Base-by-base conservation (phyloP, 768 basidiomycete genomes). In the Tylopilus sp. region DNA sequence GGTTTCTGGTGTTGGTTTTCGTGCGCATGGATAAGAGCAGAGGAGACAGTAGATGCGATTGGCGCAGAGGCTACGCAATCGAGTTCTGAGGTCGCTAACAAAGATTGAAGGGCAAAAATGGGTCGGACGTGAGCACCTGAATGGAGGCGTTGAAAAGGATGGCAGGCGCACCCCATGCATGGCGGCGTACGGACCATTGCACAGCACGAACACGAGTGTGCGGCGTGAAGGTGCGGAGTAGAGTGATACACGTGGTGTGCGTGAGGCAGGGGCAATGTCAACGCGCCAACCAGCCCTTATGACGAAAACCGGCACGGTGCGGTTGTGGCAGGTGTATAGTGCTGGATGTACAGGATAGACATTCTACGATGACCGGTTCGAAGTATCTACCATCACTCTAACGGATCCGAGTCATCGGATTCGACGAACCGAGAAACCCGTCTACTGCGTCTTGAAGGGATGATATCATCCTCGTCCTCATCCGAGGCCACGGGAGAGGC, bases 151-250 rank as follows among this genome's bases (percentile, higher is more conserved):
- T 48, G 56, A 54, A 60, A 52, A 62, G 58, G 53, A 60, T 54
- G 54, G 47, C 29, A 57, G 50, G 64, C 61, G 59, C 52, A 65
- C 59, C 44, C 54, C 11, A 13, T 31, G 36, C 36, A 37, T 37
- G 13, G 34, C 17, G 16, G 33, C 33, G 8, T 34, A 4, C 33
- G 33, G n/a, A n/a, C n/a, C n/a, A 55, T 41, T 52, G 57, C 64
- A 57, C 65, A 63, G 68, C 65, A 66, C 45, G 24, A 46, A 45
- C 68, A 69, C 70, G 68, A 69, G 68, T 66, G 66, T 70, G 62
- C 58, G 14, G 52, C 49, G 68, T 63, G 64, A 60, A 63, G 55
- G 31, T 48, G 43, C 43, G 44, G 48, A 52, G 41, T 42, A 42
- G 38, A 50, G 19, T 59, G 56, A 60, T 59, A 50, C 68, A 70